Conservation (phyloP, 2,329 filamentous ascomycete genomes). For the Ascochyta fabae region DNA sequence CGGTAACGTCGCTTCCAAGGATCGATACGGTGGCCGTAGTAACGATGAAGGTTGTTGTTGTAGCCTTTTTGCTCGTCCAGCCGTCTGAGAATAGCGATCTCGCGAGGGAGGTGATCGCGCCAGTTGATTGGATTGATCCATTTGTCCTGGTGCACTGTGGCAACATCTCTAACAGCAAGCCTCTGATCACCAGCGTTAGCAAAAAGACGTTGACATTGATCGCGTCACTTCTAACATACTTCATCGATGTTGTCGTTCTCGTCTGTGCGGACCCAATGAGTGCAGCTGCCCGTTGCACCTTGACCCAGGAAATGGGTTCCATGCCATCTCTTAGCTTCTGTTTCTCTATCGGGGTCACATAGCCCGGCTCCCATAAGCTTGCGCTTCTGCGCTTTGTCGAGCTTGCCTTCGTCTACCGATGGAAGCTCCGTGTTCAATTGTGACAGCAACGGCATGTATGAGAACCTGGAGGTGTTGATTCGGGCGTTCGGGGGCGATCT, state of each 20-base stretch:
- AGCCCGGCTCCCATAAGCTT: background rate
- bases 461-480: background rate
- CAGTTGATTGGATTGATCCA: constrained; percentile 14
- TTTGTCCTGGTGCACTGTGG: background rate
- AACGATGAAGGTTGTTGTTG: constrained; percentile 10
- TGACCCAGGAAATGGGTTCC: background rate
- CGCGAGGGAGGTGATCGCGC: constrained; percentile 15
- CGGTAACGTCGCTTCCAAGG: constrained; percentile 2
- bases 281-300: background rate
- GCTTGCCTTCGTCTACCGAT: background rate
- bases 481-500: background rate
- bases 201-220: too few relatives aligned
- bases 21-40: constrained; percentile 11
- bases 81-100: constrained; percentile 13
- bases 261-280: background rate
- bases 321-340: background rate
- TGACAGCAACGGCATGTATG: background rate
- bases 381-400: background rate
- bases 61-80: background rate
- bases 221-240: background rate
- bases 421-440: background rate
- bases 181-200: background rate
- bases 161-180: background rate
- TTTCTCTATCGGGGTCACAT: background rate
- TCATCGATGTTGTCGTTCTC: background rate